Base-by-base conservation (phyloP, 2,329 filamentous ascomycete genomes). In the Pseudocercospora crystallina region DNA sequence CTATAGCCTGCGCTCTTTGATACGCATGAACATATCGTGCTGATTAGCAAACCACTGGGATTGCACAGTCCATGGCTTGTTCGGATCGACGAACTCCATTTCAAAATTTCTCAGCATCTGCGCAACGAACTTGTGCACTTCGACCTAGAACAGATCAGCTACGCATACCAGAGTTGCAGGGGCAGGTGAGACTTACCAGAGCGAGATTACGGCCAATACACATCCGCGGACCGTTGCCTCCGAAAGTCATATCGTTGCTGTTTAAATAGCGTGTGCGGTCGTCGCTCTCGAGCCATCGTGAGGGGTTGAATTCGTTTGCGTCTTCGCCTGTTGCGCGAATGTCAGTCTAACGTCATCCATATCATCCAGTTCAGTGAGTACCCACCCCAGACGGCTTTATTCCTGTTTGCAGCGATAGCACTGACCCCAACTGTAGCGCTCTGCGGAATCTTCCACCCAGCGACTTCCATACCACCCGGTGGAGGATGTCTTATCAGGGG, bases 401-500 rank as follows among this genome's bases (percentile, higher is more conserved):
- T 33, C 5, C 45, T 44, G 34, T 53, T 53, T 4, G 44, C 50
- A 5, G 50, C 44, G 12, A 36, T 43, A 10, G 44, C 30, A 36
- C 44, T 48, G 11, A 48, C 34, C 2, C 50, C 45, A 11, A 53
- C 17, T 3, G 11, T 2, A 9, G 50, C 49, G 5, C 50, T 45
- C 9, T 30, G 20, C 17, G 44, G 50, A 31, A 53, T 44, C 2
- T 12, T 58, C 5, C 59, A 57, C 11, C 66, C 67, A 11, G 60
- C 60, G n/a, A 73, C 57, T 1, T 53, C 49, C 2, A 65, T 49
- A 0, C 69, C 70, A 8, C 51, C 59, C 0, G 43, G 29, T 0
- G 70, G 67, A 0, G 71, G 67, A 14, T 67, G 45, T 2, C 72
- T 63, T 34, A 71, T 67, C 3, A 74, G 58, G 0, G 31, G 50